phyloP scores from a whole-genome alignment of 495 filamentous ascomycete species.

The Podospora fimiseda region DNA sequence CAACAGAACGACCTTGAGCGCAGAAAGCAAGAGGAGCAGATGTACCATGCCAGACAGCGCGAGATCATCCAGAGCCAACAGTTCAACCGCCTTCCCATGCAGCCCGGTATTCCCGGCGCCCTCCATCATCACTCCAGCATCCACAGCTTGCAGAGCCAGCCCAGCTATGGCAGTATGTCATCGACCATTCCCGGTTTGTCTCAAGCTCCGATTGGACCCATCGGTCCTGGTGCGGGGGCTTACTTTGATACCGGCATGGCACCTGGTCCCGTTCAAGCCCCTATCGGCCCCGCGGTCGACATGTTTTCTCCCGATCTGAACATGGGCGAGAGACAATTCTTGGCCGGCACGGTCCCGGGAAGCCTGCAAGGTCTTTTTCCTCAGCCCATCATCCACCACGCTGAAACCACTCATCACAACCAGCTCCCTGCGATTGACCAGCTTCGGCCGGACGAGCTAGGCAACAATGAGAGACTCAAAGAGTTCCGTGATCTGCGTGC shows the following conservation, averaged over 20 bases:
- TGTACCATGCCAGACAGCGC: slow-evolving; percentile 88
- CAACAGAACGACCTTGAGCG: slow-evolving; percentile 96
- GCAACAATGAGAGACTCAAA: slow-evolving; percentile 46
- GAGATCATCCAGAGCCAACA: slow-evolving; percentile 70
- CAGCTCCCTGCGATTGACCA: slow-evolving; percentile 38
- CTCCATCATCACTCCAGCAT: slow-evolving; percentile 91
- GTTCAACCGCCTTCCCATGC: slow-evolving; percentile 54
- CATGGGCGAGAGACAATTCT: slow-evolving; percentile 35
- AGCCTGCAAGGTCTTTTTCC: slow-evolving; percentile 29
- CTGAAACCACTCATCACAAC: slow-evolving; percentile 25
- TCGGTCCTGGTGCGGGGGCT: slow-evolving; percentile 41
- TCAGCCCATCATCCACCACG: slow-evolving; percentile 17
- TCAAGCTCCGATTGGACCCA: slow-evolving; percentile 59
- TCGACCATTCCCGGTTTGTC: slow-evolving; percentile 74
- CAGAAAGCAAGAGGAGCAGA: slow-evolving; percentile 96
- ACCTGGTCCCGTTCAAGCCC: slow-evolving; percentile 15
- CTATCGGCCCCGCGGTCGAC: slow-evolving; percentile 26
- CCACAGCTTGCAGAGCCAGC: slow-evolving; percentile 92
- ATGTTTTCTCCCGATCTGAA: slow-evolving; percentile 44
- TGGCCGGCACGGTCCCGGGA: slow-evolving; percentile 32
- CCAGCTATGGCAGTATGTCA: slow-evolving; percentile 85
- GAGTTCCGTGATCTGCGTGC: slow-evolving; percentile 52
- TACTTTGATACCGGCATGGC: slow-evolving; percentile 60
- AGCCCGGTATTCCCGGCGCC: slow-evolving; percentile 59
- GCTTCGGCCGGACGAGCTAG: slow-evolving; percentile 44